These are phyloP conservation scores for Fraxinus albicans DNA, from an alignment of 305 asterid genomes.

Conservation along the genomic window DNA sequence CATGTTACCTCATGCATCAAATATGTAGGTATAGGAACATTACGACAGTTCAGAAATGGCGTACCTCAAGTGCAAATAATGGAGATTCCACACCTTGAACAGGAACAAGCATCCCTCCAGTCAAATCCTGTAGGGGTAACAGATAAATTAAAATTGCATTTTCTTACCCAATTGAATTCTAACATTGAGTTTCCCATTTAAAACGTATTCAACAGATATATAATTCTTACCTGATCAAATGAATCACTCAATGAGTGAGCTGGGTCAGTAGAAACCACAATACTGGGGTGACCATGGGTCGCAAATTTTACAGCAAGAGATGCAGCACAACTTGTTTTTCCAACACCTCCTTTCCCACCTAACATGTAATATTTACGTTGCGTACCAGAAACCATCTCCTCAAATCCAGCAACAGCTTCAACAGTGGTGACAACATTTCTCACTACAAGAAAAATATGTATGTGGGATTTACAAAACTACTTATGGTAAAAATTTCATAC, in stretches of 20 bases:
- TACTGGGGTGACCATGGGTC: constrained; percentile 61
- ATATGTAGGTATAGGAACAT: background rate
- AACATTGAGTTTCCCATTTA: background rate
- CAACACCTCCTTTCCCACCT: constrained; percentile 91
- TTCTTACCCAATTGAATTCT: background rate
- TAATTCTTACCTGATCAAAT: constrained; percentile 61
- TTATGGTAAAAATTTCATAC: background rate
- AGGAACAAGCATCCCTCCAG: constrained; percentile 66
- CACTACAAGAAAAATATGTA: constrained; percentile 44
- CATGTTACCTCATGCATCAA: constrained; percentile 11
- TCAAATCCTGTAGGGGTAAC: constrained; percentile 50
- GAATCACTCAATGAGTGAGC: constrained; percentile 87
- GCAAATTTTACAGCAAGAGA: constrained; percentile 83
- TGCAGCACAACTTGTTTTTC: constrained; percentile 87
- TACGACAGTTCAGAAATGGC: constrained; percentile 13
- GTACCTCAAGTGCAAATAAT: constrained; percentile 76
- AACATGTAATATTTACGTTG: constrained; percentile 69
- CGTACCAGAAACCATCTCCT: constrained; percentile 56
- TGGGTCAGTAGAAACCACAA: constrained; percentile 72
- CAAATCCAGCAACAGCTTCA: constrained; percentile 43
- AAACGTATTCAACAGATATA: background rate
- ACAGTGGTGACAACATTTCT: constrained; percentile 39
- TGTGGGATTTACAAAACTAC: constrained; percentile 6
- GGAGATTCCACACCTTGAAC: constrained; percentile 78
- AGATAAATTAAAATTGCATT: constrained; percentile 6